Base-by-base conservation (phyloP, 805 yeast species). In the Wickerhamomyces strasburgensis region DNA sequence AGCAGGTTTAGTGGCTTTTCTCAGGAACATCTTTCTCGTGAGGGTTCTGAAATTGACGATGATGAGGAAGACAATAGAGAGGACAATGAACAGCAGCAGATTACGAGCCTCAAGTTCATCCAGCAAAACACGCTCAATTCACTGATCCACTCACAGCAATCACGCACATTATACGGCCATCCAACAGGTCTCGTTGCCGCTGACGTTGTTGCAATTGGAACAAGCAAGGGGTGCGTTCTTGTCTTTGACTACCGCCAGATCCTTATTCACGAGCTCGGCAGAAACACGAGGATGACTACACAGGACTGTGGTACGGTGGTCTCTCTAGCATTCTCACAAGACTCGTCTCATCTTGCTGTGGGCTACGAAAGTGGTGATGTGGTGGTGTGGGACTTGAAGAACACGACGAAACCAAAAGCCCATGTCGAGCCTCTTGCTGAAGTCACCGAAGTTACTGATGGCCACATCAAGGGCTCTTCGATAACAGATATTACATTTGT, bases 191-290 rank as follows among this genome's bases (percentile, higher is more conserved):
- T 77, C 11, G 54, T 65, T 0, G 63, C 72, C 0, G 66, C 73
- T 8, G 70, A 65, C 24, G 48, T 69, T 23, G 62, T 82, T 6
- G 76, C 76, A 0, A 49, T 88, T 6, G 96, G 95, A 2, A 88
- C 96, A 0, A 50, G 71, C 0, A 72, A 71, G 34, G 95, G 95
- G 2, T 62, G 57, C 26, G 63, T 86, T 0, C 57, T 84, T 5
- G 65, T 83, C 5, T 88, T 85, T 56, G 82, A 80, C 49, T 80
- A 78, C 43, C 71, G 71, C 30, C 96, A 89, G 55, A 65, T 62
- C 21, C 52, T 84, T 4, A 62, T 70, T 11, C 60, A 61, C 29
- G 66, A 69, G 2, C 52, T 81, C 13, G 64, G 63, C 1, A 50
- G 49, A 14, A 41, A 47, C 1, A 47, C 55, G 4, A 45, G 44